These are phyloP conservation scores for Solanum aculeatissimum DNA, from an alignment of 305 asterid genomes.

Conservation along the genomic window DNA sequence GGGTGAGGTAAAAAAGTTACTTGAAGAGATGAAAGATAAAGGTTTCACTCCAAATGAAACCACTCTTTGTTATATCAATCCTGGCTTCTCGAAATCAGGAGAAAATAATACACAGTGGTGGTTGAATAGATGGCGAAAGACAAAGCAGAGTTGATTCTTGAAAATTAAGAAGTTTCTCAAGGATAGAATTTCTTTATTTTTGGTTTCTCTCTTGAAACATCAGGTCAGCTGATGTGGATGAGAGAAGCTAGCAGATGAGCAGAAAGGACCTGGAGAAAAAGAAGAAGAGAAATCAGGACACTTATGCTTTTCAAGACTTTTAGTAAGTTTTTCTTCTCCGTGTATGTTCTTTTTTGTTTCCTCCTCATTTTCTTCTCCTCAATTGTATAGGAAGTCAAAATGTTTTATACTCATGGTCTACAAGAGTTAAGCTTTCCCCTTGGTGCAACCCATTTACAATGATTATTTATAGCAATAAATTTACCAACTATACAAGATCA, in stretches of 20 bases:
- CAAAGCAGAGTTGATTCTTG: slow-evolving; percentile 12
- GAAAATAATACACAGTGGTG: slow-evolving; percentile 54
- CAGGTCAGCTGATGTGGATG: not conserved
- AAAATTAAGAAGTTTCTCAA: not conserved
- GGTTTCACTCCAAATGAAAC: slow-evolving; percentile 48
- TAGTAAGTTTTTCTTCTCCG: slow-evolving; percentile 31
- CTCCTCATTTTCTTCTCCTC: not conserved
- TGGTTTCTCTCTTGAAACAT: not conserved
- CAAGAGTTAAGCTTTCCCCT: not conserved
- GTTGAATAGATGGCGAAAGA: slow-evolving; percentile 40
- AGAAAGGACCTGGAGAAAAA: not conserved
- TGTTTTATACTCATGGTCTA: not conserved
- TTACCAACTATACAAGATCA: not conserved
- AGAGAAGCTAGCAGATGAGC: not conserved
- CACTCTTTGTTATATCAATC: slow-evolving; percentile 52
- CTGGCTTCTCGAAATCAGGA: slow-evolving; percentile 62
- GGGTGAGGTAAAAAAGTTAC: slow-evolving; percentile 56
- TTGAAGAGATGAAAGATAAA: slow-evolving; percentile 62
- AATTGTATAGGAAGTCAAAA: not conserved
- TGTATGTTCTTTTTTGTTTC: not conserved
- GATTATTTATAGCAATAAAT: not conserved
- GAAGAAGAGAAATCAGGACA: slow-evolving; percentile 53
- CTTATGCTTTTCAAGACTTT: slow-evolving; percentile 81
- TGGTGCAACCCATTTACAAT: not conserved
- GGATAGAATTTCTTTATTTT: not conserved